Conservation (phyloP, 1,139 yeast genomes). For the Nadsonia commutata region DNA sequence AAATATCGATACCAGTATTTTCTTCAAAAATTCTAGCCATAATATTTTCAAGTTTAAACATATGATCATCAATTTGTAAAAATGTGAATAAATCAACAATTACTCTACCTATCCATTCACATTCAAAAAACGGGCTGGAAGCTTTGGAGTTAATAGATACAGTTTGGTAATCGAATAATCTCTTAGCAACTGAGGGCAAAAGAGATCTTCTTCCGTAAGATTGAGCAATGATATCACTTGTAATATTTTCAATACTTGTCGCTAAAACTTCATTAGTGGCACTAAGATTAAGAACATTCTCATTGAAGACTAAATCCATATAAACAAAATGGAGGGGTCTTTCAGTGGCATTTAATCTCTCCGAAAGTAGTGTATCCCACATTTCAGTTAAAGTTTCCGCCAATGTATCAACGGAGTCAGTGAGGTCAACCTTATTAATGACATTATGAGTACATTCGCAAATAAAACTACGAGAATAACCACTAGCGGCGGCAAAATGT, state of each 20-base stretch:
- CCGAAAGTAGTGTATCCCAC: constrained; percentile 48
- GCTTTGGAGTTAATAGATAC: constrained; percentile 16
- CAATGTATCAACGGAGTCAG: constrained; percentile 2
- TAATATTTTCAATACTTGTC: constrained; percentile 13
- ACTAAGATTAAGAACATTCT: constrained; percentile 17
- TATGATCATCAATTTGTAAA: constrained; percentile 40
- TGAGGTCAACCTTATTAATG: background rate
- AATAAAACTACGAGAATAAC: constrained; percentile 3
- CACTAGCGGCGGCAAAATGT: background rate
- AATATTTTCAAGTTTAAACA: constrained; percentile 46
- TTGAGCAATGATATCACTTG: constrained; percentile 20
- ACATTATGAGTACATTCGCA: constrained; percentile 1
- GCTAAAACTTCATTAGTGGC: constrained; percentile 13
- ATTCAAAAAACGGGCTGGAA: constrained; percentile 18
- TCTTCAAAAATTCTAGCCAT: constrained; percentile 38
- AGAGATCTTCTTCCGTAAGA: constrained; percentile 56
- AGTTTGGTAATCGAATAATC: constrained; percentile 25
- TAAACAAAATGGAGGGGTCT: constrained; percentile 43
- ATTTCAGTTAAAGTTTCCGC: constrained; percentile 16
- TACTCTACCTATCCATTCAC: constrained; percentile 41
- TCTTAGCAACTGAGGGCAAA: constrained; percentile 41
- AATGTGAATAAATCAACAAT: constrained; percentile 34
- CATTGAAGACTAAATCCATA: constrained; percentile 33
- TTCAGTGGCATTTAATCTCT: constrained; percentile 52
- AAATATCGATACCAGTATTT: constrained; percentile 26